phyloP scores from a whole-genome alignment of 345 rosid genomes.

The Heritiera littoralis region DNA sequence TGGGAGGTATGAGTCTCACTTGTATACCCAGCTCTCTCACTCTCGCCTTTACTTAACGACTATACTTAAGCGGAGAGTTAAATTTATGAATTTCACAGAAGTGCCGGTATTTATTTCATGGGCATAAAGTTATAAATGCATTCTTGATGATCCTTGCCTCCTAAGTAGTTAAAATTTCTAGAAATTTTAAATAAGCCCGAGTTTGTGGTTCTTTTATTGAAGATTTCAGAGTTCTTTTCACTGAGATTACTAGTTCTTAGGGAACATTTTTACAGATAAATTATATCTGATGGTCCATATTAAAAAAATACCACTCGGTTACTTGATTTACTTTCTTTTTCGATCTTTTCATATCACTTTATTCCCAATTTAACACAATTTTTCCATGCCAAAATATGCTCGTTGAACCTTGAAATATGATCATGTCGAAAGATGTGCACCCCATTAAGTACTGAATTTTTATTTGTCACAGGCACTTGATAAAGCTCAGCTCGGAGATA shows the following conservation, averaged over 20 bases:
- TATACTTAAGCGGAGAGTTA: not conserved
- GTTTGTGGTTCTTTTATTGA: not conserved
- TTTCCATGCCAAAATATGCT: not conserved
- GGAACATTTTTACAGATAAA: not conserved
- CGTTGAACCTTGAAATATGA: slow-evolving; percentile 13
- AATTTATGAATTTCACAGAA: not conserved
- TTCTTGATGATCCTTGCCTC: not conserved
- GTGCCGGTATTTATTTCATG: not conserved
- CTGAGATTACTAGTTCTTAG: not conserved
- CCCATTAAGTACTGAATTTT: slow-evolving; percentile 9
- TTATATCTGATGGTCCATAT: not conserved
- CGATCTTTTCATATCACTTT: not conserved
- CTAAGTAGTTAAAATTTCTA: not conserved
- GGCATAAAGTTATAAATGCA: not conserved
- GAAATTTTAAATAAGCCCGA: not conserved
- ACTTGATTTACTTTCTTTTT: not conserved
- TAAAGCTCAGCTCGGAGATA: slow-evolving; percentile 90
- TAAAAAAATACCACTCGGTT: not conserved
- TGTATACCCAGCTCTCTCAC: not conserved
- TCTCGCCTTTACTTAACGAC: not conserved
- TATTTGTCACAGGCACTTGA: slow-evolving; percentile 72
- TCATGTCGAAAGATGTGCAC: not conserved
- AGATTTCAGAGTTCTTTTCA: not conserved
- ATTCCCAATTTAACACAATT: not conserved
- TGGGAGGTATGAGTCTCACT: slow-evolving; percentile 69